A percentile compares a stretch with the other conserved stretches of the same genome.
These are phyloP conservation scores for Monilinia laxa DNA, from an alignment of 2,329 filamentous ascomycete species.

Conservation along the genomic window DNA sequence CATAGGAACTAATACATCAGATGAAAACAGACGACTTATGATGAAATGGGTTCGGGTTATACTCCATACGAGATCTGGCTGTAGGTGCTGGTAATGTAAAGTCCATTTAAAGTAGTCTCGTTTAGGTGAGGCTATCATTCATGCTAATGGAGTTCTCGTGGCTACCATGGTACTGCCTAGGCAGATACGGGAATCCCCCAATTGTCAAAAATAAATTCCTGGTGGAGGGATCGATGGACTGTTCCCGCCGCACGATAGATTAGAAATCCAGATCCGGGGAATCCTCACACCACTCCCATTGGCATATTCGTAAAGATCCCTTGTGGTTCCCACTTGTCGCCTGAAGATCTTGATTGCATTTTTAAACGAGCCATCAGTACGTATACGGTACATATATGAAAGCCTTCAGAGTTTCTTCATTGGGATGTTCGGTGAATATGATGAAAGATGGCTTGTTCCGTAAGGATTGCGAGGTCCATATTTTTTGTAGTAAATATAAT, in stretches of 20 bases:
- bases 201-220: not conserved
- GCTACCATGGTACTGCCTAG: not conserved
- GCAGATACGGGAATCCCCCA: not conserved
- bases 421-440: conserved; percentile 9
- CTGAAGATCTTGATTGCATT: not conserved
- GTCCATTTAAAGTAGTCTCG: not conserved
- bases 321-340: not conserved
- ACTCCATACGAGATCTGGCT: not conserved
- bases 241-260: not conserved
- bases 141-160: not conserved
- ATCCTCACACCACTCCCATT: not conserved
- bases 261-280: conserved; percentile 8
- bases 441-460: not conserved
- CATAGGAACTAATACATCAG: not conserved
- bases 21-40: not conserved
- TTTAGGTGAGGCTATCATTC: conserved; percentile 8
- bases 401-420: conserved; percentile 2
- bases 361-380: not conserved
- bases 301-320: conserved; percentile 4
- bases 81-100: not conserved
- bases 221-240: not conserved
- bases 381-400: not conserved
- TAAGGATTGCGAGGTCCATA: not conserved
- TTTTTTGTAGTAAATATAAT: not conserved
- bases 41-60: not conserved